A percentile compares a stretch with the other conserved stretches of the same genome.
Evolutionary conservation across 257 asterid genomes (phyloP).

Genomic region (Lycium ferocissimum): DNA sequence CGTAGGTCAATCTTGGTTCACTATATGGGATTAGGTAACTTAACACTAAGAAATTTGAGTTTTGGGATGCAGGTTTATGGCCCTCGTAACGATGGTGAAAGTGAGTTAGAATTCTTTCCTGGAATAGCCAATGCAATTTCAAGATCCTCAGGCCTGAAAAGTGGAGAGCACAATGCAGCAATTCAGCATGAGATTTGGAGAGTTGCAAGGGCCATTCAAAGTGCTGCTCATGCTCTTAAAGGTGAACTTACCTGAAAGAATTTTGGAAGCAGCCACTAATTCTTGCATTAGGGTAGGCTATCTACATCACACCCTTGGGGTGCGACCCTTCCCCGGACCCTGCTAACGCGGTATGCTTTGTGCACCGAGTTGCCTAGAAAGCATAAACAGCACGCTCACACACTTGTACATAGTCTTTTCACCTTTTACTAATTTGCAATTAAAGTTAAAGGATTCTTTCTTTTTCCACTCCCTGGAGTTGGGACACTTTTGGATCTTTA

Average conservation of each 20-base stretch:
- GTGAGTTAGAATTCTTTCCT: conserved; percentile 71
- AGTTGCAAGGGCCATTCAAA: conserved; percentile 78
- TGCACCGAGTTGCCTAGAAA: background rate
- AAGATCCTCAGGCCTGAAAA: conserved; percentile 25
- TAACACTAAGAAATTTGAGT: background rate
- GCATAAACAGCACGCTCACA: background rate
- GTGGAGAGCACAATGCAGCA: conserved; percentile 41
- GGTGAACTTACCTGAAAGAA: conserved; percentile 60
- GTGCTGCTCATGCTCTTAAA: conserved; percentile 68
- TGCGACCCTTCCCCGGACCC: no score
- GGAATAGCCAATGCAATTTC: conserved; percentile 67
- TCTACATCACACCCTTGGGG: no score
- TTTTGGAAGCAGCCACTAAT: background rate
- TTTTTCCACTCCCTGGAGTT: background rate
- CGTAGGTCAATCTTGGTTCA: background rate
- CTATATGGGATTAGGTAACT: background rate
- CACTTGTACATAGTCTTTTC: conserved; percentile 11
- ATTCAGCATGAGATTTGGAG: conserved; percentile 86
- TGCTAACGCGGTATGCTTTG: no score
- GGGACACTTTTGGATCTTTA: background rate
- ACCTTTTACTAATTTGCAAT: background rate
- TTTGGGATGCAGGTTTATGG: conserved; percentile 74
- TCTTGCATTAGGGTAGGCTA: no score
- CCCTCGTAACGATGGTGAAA: conserved; percentile 57
- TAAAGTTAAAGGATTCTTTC: background rate